A percentile compares a stretch with the other conserved stretches of the same genome.
These are phyloP conservation scores for Lophiostoma macrostomum DNA, from an alignment of 495 filamentous ascomycete species.

Conservation along the genomic window DNA sequence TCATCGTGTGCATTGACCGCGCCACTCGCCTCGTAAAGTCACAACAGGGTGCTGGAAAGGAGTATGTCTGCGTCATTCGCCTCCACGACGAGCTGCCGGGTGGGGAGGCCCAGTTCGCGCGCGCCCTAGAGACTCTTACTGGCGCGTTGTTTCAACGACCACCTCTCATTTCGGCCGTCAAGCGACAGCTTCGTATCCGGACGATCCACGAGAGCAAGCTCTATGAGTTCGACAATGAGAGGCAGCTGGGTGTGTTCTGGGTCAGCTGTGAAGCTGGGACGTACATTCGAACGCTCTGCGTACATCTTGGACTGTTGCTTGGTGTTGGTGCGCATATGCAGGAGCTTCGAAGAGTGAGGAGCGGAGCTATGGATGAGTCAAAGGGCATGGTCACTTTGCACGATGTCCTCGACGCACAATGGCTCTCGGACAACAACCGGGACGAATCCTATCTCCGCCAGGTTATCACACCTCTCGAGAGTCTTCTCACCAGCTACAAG, in stretches of 20 bases:
- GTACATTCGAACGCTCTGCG: conserved; percentile 96
- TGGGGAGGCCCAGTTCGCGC: conserved; percentile 81
- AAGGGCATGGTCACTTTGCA: conserved; percentile 88
- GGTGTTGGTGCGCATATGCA: conserved; percentile 99
- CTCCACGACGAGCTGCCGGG: conserved; percentile 90
- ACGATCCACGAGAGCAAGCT: conserved; percentile 95
- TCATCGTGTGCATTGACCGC: conserved; percentile 54
- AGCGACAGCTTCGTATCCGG: conserved; percentile 94
- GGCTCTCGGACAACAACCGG: conserved; percentile 83
- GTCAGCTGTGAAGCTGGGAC: conserved; percentile 98
- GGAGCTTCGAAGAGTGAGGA: conserved; percentile 88
- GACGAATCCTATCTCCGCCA: conserved; percentile 83
- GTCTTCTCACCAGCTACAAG: conserved; percentile 85
- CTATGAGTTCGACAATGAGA: conserved; percentile 95
- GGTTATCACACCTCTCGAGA: conserved; percentile 88
- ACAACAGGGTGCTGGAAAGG: conserved; percentile 95
- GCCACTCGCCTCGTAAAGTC: conserved; percentile 96
- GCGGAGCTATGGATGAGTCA: conserved; percentile 89
- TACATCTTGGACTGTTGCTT: conserved; percentile 87
- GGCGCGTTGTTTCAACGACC: conserved; percentile 97
- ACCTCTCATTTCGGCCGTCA: conserved; percentile 95
- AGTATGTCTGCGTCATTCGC: conserved; percentile 81
- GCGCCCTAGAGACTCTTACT: conserved; percentile 89
- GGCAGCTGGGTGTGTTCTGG: conserved; percentile 98
- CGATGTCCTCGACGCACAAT: conserved; percentile 93